Evolutionary conservation across 441 rosid species (phyloP), one percentile per base, ranked within the genome.

Genomic region (Jatropha podagrica): DNA sequence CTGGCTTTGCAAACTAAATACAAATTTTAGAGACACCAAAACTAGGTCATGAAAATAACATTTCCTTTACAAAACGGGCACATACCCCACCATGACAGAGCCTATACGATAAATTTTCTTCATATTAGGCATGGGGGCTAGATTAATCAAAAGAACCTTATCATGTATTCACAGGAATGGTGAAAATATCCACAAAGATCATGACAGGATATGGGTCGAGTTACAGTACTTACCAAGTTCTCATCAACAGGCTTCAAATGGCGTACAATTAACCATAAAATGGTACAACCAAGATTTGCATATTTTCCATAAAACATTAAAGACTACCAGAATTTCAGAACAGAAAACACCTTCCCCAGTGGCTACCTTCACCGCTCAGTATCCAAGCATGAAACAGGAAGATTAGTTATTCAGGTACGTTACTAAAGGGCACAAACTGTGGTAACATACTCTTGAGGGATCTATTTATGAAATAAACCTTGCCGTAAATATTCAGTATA

Each of bases 51-150:
- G 80, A 77, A 56, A 77, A 17, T 63, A 71, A 77, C 80, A 56
- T 51, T 48, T 65, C 80, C 68, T 58, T 72, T 51, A 59, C 72
- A 77, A 65, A 77, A 72, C 46, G 72, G 72, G 67, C 67, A 58
- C 17, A 42, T 46, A 26, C 76, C 72, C 76, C 76, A 77, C 80
- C 49, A 46, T 56, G 80, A 66, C 27, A 65, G 23, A 56, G 32
- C 68, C 80, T 20, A 58, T 48, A 32, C 72, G 27, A 65, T 67
- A 58, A 67, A 56, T 68, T 65, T 52, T 58, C 73, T 75, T 15
- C 60, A 59, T 66, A 67, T n/a, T 5, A 63, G 52, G 38, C 61
- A 63, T 63, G 62, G 69, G 26, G 68, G 51, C 20, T 62, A 38
- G 46, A 37, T 63, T 63, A 63, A 73, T 55, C 75, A 27, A 55